phyloP scores from a whole-genome alignment of 768 basidiomycete genomes.

The Podaxis sp. region DNA sequence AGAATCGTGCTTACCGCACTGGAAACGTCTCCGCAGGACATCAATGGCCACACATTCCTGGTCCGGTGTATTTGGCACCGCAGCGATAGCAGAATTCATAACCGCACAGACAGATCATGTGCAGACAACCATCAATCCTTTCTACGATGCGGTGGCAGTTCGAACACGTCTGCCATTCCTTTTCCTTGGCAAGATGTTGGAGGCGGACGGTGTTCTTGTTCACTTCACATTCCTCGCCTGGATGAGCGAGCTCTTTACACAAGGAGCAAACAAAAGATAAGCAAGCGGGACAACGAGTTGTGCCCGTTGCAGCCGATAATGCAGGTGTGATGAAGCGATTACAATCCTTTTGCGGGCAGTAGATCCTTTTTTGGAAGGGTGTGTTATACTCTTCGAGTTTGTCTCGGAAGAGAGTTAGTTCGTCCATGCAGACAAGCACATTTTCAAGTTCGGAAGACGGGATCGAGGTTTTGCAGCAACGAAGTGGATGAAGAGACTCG shows the following conservation, averaged over 20 bases:
- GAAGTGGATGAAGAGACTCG: conserved; percentile 8
- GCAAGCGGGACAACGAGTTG: background rate
- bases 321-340: conserved; percentile 1
- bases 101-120: conserved; percentile 11
- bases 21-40: background rate
- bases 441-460: background rate
- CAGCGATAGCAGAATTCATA: conserved; percentile 12
- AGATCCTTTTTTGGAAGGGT: conserved; percentile 3
- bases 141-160: conserved; percentile 8
- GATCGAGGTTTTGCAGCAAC: conserved; percentile 8
- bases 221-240: background rate
- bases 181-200: conserved; percentile 6
- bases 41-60: background rate
- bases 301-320: background rate
- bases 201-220: background rate
- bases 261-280: background rate
- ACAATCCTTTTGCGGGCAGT: conserved; percentile 8
- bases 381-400: conserved; percentile 6
- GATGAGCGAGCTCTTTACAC: background rate
- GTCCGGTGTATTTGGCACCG: background rate
- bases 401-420: background rate
- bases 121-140: conserved; percentile 10
- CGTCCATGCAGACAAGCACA: background rate
- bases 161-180: conserved; percentile 7
- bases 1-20: background rate